Base-by-base conservation (phyloP, 495 filamentous ascomycete species). In the Daldinia caldariorum region DNA sequence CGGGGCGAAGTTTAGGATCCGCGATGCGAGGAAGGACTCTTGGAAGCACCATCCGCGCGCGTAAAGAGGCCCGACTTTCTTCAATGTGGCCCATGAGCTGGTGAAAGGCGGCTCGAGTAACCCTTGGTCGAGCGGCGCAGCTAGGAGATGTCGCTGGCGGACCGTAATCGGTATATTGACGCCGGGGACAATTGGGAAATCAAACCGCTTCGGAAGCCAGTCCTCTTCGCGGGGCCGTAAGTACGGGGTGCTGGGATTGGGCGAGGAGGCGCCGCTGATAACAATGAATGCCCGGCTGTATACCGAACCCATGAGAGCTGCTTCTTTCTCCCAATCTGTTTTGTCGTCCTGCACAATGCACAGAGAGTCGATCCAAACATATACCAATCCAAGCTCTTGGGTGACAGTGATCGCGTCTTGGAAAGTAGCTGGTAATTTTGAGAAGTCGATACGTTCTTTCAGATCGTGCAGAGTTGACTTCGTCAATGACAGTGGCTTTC, bases 301-400 rank as follows among this genome's bases (percentile, higher is more conserved):
- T 9, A 78, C 66, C 10, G 60, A 10, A 2, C 61, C 57, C 81
- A 83, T 83, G 6, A 59, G 54, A 7, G 71, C 68, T n/a, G 80
- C 75, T 58, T 83, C 78, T 37, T 58, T 61, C 39, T 75, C 51
- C 81, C 81, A 83, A 39, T 83, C 80, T 26, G 66, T 61, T 34
- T 38, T 54, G 39, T 73, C 69, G 45, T 79, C 77, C 61, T 79
- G 75, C 32, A 77, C 20, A 29, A 79, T 79, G 53, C 77, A 79
- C 2, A 79, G 63, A 7, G 73, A 66, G 49, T 78, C 77, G n/a
- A 79, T 77, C 78, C 43, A 47, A 22, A 47, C 18, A 47, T 47
- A 47, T 22, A 9, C 3, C 1, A 47, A 12, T 12, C 43, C 43
- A 13, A 47, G 43, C 4, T 47, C 18, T 22, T 22, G 43, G 3